A percentile compares a stretch with the other conserved stretches of the same genome.
Evolutionary conservation across 2,329 filamentous ascomycete genomes (phyloP).

Genomic region (Fusarium algeriense): DNA sequence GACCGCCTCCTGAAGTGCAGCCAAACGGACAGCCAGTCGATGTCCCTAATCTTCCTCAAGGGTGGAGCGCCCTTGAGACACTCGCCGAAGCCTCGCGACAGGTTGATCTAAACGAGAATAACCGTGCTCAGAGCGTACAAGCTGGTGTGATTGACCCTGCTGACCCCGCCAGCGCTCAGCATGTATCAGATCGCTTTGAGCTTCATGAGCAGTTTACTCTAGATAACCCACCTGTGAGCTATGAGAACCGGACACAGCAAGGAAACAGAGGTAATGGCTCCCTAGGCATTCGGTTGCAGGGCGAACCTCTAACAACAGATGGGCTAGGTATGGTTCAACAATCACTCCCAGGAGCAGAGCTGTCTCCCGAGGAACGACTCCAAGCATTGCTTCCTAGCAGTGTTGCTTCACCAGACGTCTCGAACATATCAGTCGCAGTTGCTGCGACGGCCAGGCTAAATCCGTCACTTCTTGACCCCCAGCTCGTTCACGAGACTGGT

Average conservation of each 20-base stretch:
- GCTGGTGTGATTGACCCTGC: constrained; percentile 47
- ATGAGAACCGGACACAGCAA: constrained; percentile 54
- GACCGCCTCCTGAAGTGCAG: constrained; percentile 46
- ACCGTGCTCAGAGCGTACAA: constrained; percentile 60
- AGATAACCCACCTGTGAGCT: constrained; percentile 66
- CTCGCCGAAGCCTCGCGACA: constrained; percentile 89
- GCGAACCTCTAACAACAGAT: constrained; percentile 23
- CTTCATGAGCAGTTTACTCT: constrained; percentile 70
- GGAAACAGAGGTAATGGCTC: constrained; percentile 44
- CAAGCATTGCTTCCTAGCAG: constrained; percentile 59
- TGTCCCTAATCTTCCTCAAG: constrained; percentile 60
- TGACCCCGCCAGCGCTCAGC: constrained; percentile 42
- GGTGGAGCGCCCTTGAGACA: constrained; percentile 86
- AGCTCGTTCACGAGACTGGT: constrained; percentile 54
- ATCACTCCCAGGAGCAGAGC: constrained; percentile 49
- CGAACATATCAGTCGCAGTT: constrained; percentile 67
- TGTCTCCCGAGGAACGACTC: constrained; percentile 64
- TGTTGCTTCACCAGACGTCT: constrained; percentile 57
- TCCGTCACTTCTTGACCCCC: constrained; percentile 66
- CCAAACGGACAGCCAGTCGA: constrained; percentile 48
- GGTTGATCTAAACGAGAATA: constrained; percentile 75
- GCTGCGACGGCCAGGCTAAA: constrained; percentile 68
- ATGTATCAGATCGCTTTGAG: constrained; percentile 59
- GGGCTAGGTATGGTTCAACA: constrained; percentile 38
- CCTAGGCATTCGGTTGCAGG: background rate